phyloP scores from a whole-genome alignment of 1,284 basidiomycete genomes.

The Leccinum subspadiceum region DNA sequence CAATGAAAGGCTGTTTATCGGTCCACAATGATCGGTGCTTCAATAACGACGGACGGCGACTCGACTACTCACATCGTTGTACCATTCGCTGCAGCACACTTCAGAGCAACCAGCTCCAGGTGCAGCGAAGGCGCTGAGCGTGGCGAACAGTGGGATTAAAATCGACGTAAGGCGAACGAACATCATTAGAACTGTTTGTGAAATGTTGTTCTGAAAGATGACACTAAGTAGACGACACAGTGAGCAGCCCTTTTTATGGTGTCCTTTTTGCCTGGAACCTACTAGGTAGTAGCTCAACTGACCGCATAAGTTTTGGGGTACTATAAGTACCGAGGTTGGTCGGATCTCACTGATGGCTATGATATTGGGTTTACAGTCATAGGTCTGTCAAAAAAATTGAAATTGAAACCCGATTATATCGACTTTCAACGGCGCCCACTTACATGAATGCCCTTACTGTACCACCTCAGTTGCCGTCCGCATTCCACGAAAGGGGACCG shows the following conservation, averaged over 20 bases:
- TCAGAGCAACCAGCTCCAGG: neutral
- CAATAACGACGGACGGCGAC: neutral
- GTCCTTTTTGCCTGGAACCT: neutral
- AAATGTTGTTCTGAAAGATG: neutral
- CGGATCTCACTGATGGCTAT: neutral
- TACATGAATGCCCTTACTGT: too few species aligned
- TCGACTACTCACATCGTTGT: neutral
- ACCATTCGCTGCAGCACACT: neutral
- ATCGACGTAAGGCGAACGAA: neutral
- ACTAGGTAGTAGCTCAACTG: too few species aligned
- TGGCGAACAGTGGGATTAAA: neutral
- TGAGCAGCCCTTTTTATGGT: neutral
- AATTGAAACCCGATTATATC: too few species aligned
- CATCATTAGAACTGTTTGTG: neutral
- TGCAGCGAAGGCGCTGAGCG: neutral
- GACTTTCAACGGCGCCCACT: too few species aligned
- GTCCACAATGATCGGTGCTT: neutral
- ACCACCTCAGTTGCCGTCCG: neutral
- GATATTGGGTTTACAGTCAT: too few species aligned
- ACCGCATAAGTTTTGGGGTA: neutral
- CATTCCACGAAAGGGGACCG: neutral
- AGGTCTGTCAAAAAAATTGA: neutral
- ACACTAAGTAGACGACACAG: neutral
- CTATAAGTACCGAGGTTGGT: neutral
- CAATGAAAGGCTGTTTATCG: neutral